Percentiles rank a stretch among this genome's conserved stretches.
Evolutionary conservation across 768 basidiomycete species (phyloP).

Genomic region (Russula emetica): DNA sequence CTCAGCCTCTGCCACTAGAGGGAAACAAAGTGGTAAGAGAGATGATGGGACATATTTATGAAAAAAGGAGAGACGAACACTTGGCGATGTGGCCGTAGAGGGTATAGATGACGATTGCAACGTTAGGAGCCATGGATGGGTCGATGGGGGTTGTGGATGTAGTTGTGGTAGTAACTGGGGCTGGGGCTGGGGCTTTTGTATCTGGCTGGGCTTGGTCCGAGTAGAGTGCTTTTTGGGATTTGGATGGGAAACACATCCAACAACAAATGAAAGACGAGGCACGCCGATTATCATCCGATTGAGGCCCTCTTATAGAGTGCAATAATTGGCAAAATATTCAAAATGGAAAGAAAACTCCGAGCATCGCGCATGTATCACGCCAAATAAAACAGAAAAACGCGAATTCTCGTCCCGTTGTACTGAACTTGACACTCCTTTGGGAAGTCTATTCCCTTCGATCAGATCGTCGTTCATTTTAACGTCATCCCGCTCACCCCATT

Average conservation of each 20-base stretch:
- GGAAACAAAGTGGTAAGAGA: conserved; percentile 12
- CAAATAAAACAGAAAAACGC: not conserved
- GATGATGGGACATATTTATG: conserved; percentile 19
- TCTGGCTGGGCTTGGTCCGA: conserved; percentile 29
- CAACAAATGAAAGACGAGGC: not conserved
- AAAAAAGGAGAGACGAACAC: conserved; percentile 40
- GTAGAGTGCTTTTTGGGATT: conserved; percentile 37
- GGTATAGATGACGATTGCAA: conserved; percentile 71
- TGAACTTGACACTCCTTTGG: not conserved
- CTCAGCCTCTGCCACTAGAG: conserved; percentile 55
- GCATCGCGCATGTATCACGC: not conserved
- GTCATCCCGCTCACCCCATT: not conserved
- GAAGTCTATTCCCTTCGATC: conserved; percentile 3
- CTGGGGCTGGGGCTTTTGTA: conserved; percentile 26
- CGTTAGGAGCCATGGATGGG: conserved; percentile 39
- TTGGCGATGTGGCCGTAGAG: conserved; percentile 71
- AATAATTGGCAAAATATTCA: not conserved
- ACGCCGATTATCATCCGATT: not conserved
- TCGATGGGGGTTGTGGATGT: conserved; percentile 6
- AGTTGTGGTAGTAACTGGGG: not conserved
- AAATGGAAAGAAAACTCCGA: conserved; percentile 14
- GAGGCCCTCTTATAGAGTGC: conserved; percentile 16
- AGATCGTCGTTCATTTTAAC: not conserved
- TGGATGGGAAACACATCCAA: conserved; percentile 41
- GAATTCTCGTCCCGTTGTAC: not conserved